Evolutionary conservation across 2,329 filamentous ascomycete genomes (phyloP).

Genomic region (Annulohypoxylon truncatum): DNA sequence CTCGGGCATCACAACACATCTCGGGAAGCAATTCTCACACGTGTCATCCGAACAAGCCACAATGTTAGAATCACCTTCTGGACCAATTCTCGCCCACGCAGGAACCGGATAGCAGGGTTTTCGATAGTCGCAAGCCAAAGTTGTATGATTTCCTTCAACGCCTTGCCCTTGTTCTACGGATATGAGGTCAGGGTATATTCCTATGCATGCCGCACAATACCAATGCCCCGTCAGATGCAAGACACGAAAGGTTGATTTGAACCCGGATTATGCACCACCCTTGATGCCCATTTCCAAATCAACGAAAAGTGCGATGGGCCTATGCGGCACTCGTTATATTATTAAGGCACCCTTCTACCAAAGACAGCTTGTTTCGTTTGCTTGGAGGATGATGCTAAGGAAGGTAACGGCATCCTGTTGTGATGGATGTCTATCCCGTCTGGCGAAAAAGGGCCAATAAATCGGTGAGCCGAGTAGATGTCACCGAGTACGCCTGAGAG

Average conservation of each 20-base stretch:
- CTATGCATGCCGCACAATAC: constrained; percentile 34
- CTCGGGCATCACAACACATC: not conserved
- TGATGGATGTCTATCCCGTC: constrained; percentile 5
- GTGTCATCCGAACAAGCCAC: not conserved
- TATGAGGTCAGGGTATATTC: constrained; percentile 34
- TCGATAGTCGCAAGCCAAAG: constrained; percentile 11
- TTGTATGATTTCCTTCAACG: constrained; percentile 25
- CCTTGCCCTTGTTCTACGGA: constrained; percentile 33
- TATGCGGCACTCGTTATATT: constrained; percentile 12
- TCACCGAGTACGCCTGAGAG: constrained; percentile 3
- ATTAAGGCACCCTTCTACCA: constrained; percentile 8
- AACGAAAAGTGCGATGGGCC: constrained; percentile 13
- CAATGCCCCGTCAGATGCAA: constrained; percentile 17
- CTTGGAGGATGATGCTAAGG: constrained; percentile 16
- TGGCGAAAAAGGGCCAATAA: not conserved
- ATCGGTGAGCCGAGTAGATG: constrained; percentile 25
- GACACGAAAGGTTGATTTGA: constrained; percentile 25
- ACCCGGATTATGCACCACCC: constrained; percentile 25
- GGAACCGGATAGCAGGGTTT: constrained; percentile 1
- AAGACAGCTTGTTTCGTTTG: constrained; percentile 16
- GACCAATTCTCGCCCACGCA: constrained; percentile 6
- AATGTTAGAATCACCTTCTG: constrained; percentile 5
- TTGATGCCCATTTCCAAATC: constrained; percentile 7
- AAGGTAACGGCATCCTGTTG: constrained; percentile 2
- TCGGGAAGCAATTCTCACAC: not conserved